Evolutionary conservation across 73 alveolate genomes (phyloP), one percentile per base, ranked within the genome.

Genomic region (Paramecium bursaria): DNA sequence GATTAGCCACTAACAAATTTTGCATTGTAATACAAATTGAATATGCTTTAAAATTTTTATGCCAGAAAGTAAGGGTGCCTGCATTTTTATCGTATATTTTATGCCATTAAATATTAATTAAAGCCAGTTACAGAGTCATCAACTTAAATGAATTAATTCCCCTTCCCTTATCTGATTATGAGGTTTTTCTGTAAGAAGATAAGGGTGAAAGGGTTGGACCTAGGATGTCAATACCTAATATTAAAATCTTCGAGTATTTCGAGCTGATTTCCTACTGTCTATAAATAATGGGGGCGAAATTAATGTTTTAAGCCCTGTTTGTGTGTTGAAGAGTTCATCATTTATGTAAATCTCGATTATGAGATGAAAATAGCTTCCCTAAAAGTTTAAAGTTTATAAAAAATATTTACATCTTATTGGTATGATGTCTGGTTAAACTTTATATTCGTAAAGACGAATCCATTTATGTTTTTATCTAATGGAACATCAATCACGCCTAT

Each of bases 351-450:
- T 42, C 23, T 67, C 82, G 21, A 67, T 67, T 1, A 67, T 67
- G 10, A 67, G 33, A 67, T 67, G 82, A 67, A 67, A 67, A 42
- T 67, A 47, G 19, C 19, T 47, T 17, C 82, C 82, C 82, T 67
- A 67, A 1, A 57, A 67, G 44, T 42, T 39, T 4, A 26, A n/a
- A n/a, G n/a, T n/a, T n/a, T n/a, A n/a, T n/a, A 47, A 7, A 3
- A 15, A 67, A 35, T 67, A 67, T 39, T 25, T 25, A 67, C 82
- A 21, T 67, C 82, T 25, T 25, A 35, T 27, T 67, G 33, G 27
- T 67, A 67, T 1, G 82, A 67, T 13, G 82, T 67, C n/a, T 35
- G 21, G 22, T 44, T 67, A 25, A 67, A 67, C 39, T 67, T 67
- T 4, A 67, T 67, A 19, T 67, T 67, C 13, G 33, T 57, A 7